Evolutionary conservation across 2,329 filamentous ascomycete genomes (phyloP), one percentile per base, ranked within the genome.

Genomic region (Bipolaris gigantea): DNA sequence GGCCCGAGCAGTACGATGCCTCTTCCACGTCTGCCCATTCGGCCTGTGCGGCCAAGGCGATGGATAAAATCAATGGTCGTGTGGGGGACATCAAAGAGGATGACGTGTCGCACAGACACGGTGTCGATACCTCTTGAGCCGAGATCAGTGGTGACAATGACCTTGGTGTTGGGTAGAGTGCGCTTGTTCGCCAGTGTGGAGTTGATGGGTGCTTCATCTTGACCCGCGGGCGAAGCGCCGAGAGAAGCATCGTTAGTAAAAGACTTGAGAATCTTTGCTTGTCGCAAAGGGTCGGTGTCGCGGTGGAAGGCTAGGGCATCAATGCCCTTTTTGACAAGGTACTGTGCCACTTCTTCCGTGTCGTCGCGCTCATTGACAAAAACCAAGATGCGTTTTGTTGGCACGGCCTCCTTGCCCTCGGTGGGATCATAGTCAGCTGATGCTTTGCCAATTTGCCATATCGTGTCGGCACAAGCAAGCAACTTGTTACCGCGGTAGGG

Each of bases 1-100:
- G 89, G 93, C 57, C 92, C 93, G 1, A 97, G 90, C 33, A 99
- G 79, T 25, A 97, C 92, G 60, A 97, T 87, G 18, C 92, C 94
- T 51, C 92, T 83, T 15, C 94, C 94, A 72, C 94, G 84, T 57
- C 92, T 84, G 2, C 92, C 92, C 91, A 97, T 97, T 32, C 94
- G 85, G 0, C 94, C 94, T 1, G 94, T 91, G 53, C 94, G 84
- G 15, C 94, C 94, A 4, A 97, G 84, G 15, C 95, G 88, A 75
- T 99, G 95, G 68, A 99, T 97, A 68, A 99, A 99, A 75, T 99
- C 95, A 56, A 99, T 95, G 0, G 92, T 96, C 0, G 90, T 96
- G 71, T 97, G 93, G 4, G 94, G 94, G n/a, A 99, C 93, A 72
- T 99, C 92, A 74, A 96, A 97, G 23, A 99, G 78, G 50, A 99